These are phyloP conservation scores for Verbena officinalis DNA, from an alignment of 257 asterid species.

Conservation along the genomic window DNA sequence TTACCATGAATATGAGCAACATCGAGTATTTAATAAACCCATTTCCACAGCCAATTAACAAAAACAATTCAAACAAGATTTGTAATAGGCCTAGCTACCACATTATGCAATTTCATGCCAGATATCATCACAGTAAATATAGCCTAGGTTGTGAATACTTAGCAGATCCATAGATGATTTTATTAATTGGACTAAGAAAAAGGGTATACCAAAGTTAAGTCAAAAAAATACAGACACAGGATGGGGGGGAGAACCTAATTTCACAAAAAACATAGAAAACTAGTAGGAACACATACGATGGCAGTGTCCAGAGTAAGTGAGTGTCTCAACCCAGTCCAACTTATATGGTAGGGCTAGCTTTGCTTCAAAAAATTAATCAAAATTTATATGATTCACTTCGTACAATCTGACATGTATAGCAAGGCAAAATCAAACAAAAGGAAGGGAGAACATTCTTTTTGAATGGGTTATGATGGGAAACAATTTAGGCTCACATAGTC, in stretches of 20 bases:
- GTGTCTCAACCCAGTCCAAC: no score
- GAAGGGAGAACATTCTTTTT: not conserved
- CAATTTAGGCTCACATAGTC: not conserved
- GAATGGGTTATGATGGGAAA: slow-evolving; percentile 1
- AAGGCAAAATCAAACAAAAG: not conserved
- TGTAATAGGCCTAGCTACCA: not conserved
- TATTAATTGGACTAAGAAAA: no score
- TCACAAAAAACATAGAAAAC: not conserved
- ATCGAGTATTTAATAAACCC: not conserved
- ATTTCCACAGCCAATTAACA: slow-evolving; percentile 21
- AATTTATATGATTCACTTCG: not conserved
- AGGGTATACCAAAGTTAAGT: no score
- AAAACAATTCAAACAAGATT: not conserved
- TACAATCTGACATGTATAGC: not conserved
- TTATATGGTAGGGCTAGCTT: not conserved
- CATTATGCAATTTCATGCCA: not conserved
- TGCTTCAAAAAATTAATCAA: not conserved
- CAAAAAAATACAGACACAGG: no score
- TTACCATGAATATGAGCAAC: slow-evolving; percentile 14
- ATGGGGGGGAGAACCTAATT: not conserved
- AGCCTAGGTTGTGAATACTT: no score
- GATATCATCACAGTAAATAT: no score
- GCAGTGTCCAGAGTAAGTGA: no score
- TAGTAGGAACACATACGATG: not conserved
- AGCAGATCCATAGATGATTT: no score